Evolutionary conservation across 495 filamentous ascomycete genomes (phyloP), one percentile per base, ranked within the genome.

Genomic region (Corynascus novoguineensis): DNA sequence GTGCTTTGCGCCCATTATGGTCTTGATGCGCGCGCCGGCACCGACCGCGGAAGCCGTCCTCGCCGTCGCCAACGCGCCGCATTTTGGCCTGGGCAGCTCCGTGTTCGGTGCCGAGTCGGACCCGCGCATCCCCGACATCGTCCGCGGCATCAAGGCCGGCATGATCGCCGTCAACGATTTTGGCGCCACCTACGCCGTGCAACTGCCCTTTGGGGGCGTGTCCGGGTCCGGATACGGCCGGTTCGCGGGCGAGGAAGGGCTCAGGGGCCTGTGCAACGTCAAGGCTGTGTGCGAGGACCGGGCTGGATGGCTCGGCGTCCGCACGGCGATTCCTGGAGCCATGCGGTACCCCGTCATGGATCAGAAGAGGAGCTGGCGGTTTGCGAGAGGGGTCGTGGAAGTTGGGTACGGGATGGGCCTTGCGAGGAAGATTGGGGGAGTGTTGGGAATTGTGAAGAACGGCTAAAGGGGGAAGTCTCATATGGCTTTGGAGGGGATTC

Each of bases 81-180:
- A 78, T 32, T 93, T 89, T 64, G 88, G 85, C 3, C 84, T 95
- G 22, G 90, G 90, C 41, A 84, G 86, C 28, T 87, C 83, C 37
- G 89, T 98, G 40, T 97, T 92, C 71, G 92, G 92, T 27, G 67
- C 68, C 50, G 71, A 79, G 27, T 66, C 68, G 8, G 76, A 81
- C 58, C 71, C 74, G 0, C 56, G 46, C 6, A 57, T 79, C 11
- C 34, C 52, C 8, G 57, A 63, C 14, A 85, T 90, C 32, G 84
- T 90, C 0, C 64, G 61, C n/a, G 78, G 80, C 22, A 80, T 97
- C 51, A 81, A 85, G 52, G 84, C 86, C 3, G 93, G 93, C 25
- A 96, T 96, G 87, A 87, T 97, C 5, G 80, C 86, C 45, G 83
- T 98, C 51, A 97, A 98, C 64, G 93, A 97, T 72, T 98, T 98